Evolutionary conservation across 1,139 yeast genomes (phyloP).

Genomic region (Nakaseomyces bracarensis): DNA sequence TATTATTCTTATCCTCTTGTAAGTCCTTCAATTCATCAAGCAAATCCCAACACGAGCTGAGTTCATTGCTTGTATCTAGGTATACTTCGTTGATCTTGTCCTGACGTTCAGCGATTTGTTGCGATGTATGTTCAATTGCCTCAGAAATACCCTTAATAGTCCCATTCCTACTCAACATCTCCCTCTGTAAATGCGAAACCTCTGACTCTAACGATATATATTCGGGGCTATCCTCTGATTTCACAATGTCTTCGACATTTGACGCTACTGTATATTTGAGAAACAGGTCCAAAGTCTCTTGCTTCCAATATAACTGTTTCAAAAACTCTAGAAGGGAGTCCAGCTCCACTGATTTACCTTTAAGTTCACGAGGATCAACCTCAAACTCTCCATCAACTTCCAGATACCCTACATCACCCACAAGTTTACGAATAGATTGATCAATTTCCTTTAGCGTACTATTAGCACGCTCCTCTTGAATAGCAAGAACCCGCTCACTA

Average conservation of each 20-base stretch:
- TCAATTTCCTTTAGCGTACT: slow-evolving; percentile 22
- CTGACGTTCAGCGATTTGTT: slow-evolving; percentile 18
- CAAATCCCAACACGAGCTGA: slow-evolving; percentile 24
- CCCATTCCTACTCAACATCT: slow-evolving; percentile 12
- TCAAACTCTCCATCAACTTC: slow-evolving; percentile 8
- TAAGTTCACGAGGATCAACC: slow-evolving; percentile 19
- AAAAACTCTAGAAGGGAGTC: slow-evolving; percentile 20
- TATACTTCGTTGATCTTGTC: slow-evolving; percentile 22
- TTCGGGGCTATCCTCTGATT: slow-evolving; percentile 20
- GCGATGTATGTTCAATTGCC: slow-evolving; percentile 15
- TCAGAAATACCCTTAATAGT: slow-evolving; percentile 17
- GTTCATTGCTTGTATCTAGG: slow-evolving; percentile 19
- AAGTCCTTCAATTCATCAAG: slow-evolving; percentile 21
- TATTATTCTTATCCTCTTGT: slow-evolving; percentile 11
- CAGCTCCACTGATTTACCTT: slow-evolving; percentile 18
- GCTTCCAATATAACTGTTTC: slow-evolving; percentile 26
- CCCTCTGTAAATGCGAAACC: slow-evolving; percentile 18
- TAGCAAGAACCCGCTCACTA: slow-evolving; percentile 18
- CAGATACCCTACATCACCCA: slow-evolving; percentile 21
- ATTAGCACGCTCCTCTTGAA: slow-evolving; percentile 19
- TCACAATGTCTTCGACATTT: slow-evolving; percentile 16
- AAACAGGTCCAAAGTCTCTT: slow-evolving; percentile 29
- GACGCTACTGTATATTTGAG: slow-evolving; percentile 27
- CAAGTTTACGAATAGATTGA: slow-evolving; percentile 20
- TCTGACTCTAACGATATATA: slow-evolving; percentile 17